These are phyloP conservation scores for Sideroxylon spinosum DNA, from an alignment of 179 eudicot genomes.

Conservation along the genomic window DNA sequence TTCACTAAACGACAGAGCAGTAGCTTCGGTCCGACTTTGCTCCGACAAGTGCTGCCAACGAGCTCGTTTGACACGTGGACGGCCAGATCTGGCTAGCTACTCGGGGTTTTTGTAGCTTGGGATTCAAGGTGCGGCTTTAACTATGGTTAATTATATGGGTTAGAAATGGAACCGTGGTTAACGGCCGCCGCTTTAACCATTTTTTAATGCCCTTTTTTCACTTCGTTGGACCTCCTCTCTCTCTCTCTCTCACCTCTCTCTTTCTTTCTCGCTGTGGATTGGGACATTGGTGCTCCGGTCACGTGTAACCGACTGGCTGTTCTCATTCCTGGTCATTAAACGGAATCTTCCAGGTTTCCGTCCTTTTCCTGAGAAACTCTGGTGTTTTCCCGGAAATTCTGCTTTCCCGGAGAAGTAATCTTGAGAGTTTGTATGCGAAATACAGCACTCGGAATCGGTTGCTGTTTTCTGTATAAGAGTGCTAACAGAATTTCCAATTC, in stretches of 20 bases:
- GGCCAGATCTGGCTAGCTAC: slow-evolving; percentile 8
- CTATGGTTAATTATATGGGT: background rate
- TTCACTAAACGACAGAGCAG: background rate
- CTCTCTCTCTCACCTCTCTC: background rate
- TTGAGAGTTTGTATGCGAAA: no score
- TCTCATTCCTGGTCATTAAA: background rate
- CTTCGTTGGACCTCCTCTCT: no score
- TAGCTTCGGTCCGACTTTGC: background rate
- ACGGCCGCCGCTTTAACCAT: slow-evolving; percentile 20
- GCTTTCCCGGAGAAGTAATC: background rate
- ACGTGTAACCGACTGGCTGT: slow-evolving; percentile 10
- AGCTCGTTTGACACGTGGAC: slow-evolving; percentile 20
- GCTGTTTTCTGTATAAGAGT: no score
- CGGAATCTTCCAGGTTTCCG: background rate
- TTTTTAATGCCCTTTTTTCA: background rate
- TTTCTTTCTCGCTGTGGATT: slow-evolving; percentile 14
- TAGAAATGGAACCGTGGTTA: slow-evolving; percentile 7
- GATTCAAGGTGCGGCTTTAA: background rate
- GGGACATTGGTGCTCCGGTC: background rate
- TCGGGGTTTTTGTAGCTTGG: no score
- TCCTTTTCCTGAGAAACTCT: background rate
- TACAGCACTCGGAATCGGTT: no score
- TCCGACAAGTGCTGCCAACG: slow-evolving; percentile 22
- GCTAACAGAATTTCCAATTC: no score
- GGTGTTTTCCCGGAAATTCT: no score